Base-by-base conservation (phyloP, 176 grass and related monocot species). In the Ananas comosus region DNA sequence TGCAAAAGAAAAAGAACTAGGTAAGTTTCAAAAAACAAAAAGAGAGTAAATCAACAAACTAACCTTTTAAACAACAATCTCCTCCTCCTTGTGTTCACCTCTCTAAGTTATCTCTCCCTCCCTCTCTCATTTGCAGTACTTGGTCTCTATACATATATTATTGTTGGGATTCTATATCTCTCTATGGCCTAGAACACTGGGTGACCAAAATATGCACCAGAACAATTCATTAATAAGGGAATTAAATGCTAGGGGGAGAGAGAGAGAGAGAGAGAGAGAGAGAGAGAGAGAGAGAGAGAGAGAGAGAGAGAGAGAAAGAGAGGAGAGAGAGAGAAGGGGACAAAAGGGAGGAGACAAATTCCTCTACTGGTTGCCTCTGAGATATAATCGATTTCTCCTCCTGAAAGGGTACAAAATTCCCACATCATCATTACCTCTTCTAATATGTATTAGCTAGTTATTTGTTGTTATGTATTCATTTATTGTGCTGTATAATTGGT, bases 401-500 rank as follows among this genome's bases (percentile, higher is more conserved):
- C 23, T 75, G 63, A 13, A 66, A 65, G 53, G 21, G 52, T 9
- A 61, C 2, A 19, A 61, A 10, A 61, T 42, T 42, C 33, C 5
- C 33, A 42, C 33, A 42, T 42, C 33, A 42, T 42, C 33, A 42
- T 42, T 42, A 42, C 33, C 33, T 42, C 33, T 42, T 42, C 33
- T 42, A 7, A 42, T 42, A 42, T 6, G 33, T 42, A 42, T 42
- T 42, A 42, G 33, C 33, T 42, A 42, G 5, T 42, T 42, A 42
- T 42, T 42, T 42, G 4, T 42, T 42, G 33, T 42, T 42, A 7
- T 42, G 4, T 42, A 42, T 42, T 42, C 33, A 42, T 42, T 52
- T 74, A 79, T 83, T 74, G 78, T 83, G 4, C 7, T 42, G 33
- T 79, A 64, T 52, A 79, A 14, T 74, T 68, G 75, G 68, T 19